Base-by-base conservation (phyloP, 257 asterid species). In the Plantago ovata region DNA sequence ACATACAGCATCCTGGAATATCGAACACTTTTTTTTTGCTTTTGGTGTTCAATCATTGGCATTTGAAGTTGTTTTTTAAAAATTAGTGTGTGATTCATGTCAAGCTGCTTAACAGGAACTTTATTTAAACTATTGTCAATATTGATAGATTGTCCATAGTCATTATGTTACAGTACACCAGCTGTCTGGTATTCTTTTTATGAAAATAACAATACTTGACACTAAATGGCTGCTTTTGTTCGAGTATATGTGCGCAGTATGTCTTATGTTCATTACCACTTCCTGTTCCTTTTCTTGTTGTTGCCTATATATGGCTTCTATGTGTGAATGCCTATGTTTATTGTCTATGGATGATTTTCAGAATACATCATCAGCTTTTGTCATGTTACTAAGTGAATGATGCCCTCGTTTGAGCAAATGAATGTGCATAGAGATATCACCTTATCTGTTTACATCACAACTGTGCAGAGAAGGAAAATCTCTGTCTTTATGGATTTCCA, bases 401-500 rank as follows among this genome's bases (percentile, higher is more conserved):
- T 61, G 38, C 61, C 39, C 60, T 38, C 11, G 3, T 44, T 52
- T 19, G 55, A 51, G 62, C 32, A 46, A 38, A 56, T 67, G 63
- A 60, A 9, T 22, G 67, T 39, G 11, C 24, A 9, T 56, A 23
- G 38, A 13, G 56, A 10, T 68, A 67, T 58, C 47, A 53, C 51
- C 53, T 19, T 63, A 50, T 62, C 61, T 46, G 41, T 46, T 38
- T 38, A 43, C 53, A 33, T 60, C 38, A 47, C 56, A 45, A 62
- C 54, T 64, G 56, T 79, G 71, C 72, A 86, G 95, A 81, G 68
- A 83, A 77, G 76, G 95, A 86, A 59, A 86, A 83, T 58, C 84
- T 81, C 14, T 81, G 95, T 72, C 93, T 86, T 48, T 86, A 83
- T 60, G 95, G 90, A 69, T 72, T 68, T 63, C 93, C 94, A 15